A percentile compares a stretch with the other conserved stretches of the same genome.
phyloP scores from a whole-genome alignment of 345 rosid species.

The Dipteronia sinensis region DNA sequence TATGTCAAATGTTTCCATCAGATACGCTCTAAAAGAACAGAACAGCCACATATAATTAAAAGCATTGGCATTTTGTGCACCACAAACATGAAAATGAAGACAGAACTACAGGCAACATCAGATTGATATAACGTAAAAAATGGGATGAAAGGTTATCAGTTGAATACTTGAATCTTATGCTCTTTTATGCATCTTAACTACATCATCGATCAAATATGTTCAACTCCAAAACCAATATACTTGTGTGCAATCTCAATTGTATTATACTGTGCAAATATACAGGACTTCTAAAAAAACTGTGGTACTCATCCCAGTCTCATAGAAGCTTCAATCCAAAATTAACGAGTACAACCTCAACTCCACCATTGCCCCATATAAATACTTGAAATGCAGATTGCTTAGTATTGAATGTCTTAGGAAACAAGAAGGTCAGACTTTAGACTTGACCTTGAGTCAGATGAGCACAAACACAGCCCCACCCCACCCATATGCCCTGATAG shows the following conservation, averaged over 20 bases:
- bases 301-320: neutral
- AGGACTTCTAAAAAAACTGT: neutral
- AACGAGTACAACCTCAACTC: neutral
- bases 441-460: neutral
- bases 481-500: neutral
- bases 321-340: neutral
- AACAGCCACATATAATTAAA: neutral
- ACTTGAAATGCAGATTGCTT: neutral
- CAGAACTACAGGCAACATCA: neutral
- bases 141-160: neutral
- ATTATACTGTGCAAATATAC: neutral
- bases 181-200: neutral
- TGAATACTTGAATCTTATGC: neutral
- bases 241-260: neutral
- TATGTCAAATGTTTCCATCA: conserved; percentile 19
- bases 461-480: conserved; percentile 1
- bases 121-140: neutral
- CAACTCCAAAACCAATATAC: neutral
- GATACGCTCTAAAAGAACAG: neutral
- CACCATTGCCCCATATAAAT: neutral
- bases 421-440: neutral
- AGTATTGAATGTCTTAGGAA: neutral
- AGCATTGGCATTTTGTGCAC: neutral
- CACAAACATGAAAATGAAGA: neutral
- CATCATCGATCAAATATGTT: neutral